A percentile compares a stretch with the other conserved stretches of the same genome.
phyloP scores from a whole-genome alignment of 1,284 basidiomycete genomes.

The Pisolithus thermaeus region DNA sequence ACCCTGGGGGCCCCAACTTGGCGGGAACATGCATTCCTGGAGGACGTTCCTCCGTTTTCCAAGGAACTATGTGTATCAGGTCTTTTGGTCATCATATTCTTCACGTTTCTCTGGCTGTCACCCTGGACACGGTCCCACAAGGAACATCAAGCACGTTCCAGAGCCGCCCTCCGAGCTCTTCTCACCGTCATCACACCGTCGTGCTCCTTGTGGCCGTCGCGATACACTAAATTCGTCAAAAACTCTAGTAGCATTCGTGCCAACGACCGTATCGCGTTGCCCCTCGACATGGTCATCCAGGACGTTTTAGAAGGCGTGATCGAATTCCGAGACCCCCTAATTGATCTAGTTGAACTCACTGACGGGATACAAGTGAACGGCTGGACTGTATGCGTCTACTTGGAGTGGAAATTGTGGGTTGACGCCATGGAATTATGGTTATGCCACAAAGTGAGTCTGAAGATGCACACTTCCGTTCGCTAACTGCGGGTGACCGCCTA shows the following conservation, averaged over 20 bases:
- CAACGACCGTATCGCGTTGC: constrained; percentile 15
- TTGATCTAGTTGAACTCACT: constrained; percentile 26
- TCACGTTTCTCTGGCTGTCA: constrained; percentile 1
- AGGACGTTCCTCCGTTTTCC: too few relatives aligned
- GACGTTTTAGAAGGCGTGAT: constrained; percentile 24
- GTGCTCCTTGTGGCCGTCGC: constrained; percentile 32
- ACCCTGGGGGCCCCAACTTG: too few relatives aligned
- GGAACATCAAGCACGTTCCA: constrained; percentile 13
- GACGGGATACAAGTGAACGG: constrained; percentile 11
- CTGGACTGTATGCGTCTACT: constrained; percentile 16
- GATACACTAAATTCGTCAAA: constrained; percentile 27
- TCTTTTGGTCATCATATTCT: constrained; percentile 2
- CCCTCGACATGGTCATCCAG: constrained; percentile 21
- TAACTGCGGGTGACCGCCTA: constrained; percentile 2
- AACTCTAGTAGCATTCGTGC: constrained; percentile 4
- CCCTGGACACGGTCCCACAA: constrained; percentile 5
- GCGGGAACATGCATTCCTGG: too few relatives aligned
- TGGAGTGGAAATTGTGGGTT: constrained; percentile 28
- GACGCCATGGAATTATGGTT: constrained; percentile 21
- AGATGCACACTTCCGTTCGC: neutral
- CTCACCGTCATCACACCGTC: constrained; percentile 29
- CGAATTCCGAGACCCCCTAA: constrained; percentile 28
- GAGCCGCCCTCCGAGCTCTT: constrained; percentile 27
- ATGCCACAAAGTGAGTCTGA: constrained; percentile 20
- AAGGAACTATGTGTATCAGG: too few relatives aligned